Conservation (phyloP, 345 rosid genomes). For the Eutrema japonicum region DNA sequence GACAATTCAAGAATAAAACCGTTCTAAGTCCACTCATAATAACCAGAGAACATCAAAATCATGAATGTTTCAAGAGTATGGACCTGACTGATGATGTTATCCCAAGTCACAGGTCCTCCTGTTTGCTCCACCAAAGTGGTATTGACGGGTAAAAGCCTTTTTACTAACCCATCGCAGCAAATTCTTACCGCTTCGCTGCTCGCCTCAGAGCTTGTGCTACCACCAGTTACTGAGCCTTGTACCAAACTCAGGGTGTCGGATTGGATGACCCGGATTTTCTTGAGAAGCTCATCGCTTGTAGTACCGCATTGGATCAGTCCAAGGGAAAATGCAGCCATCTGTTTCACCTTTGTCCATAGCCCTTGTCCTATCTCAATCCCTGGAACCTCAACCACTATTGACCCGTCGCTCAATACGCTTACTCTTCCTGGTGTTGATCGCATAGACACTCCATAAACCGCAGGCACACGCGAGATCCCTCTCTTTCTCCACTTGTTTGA, state of each 20-base stretch:
- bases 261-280: constrained; percentile 74
- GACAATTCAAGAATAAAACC: not conserved
- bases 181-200: constrained; percentile 79
- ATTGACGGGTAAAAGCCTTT: constrained; percentile 64
- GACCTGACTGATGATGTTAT: constrained; percentile 76
- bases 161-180: constrained; percentile 72
- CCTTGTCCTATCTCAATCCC: constrained; percentile 97
- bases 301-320: constrained; percentile 59
- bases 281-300: constrained; percentile 53
- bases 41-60: constrained; percentile 9
- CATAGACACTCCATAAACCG: constrained; percentile 49
- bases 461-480: constrained; percentile 84
- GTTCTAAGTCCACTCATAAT: not conserved
- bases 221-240: constrained; percentile 79
- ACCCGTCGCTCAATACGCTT: constrained; percentile 78
- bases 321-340: constrained; percentile 81
- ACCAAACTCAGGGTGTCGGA: constrained; percentile 73
- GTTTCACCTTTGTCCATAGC: constrained; percentile 93
- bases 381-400: constrained; percentile 88
- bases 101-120: constrained; percentile 72
- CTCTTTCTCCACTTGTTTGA: constrained; percentile 67
- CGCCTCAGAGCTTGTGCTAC: constrained; percentile 90
- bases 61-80: constrained; percentile 27
- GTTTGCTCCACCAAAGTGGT: constrained; percentile 50
- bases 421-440: constrained; percentile 79